phyloP scores from a whole-genome alignment of 345 rosid genomes.

The Murraya paniculata region DNA sequence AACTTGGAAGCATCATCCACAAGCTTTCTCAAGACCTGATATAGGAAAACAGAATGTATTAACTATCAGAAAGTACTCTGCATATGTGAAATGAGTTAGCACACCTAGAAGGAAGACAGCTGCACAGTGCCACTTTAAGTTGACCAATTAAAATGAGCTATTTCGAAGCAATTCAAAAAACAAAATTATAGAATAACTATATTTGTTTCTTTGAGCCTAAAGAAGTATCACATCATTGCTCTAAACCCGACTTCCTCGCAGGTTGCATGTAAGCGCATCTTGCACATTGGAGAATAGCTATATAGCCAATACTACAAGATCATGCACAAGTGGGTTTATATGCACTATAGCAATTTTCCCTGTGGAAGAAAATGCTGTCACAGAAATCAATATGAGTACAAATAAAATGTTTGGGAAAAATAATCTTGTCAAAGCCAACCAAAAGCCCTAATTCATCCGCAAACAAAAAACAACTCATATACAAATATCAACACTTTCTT shows the following conservation, averaged over 20 bases:
- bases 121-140: neutral
- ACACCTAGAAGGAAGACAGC: neutral
- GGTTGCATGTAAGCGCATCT: neutral
- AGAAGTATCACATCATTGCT: neutral
- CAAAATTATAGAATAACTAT: neutral
- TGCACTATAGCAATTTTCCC: neutral
- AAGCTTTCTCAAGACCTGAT: conserved; percentile 89
- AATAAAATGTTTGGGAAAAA: neutral
- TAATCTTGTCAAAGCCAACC: neutral
- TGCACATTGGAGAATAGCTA: neutral
- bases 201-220: neutral
- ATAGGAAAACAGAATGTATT: conserved; percentile 3
- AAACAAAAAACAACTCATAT: too few relatives aligned
- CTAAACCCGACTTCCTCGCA: neutral
- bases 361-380: neutral
- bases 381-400: neutral
- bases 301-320: neutral
- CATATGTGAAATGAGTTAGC: neutral
- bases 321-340: neutral
- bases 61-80: neutral
- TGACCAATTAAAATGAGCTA: neutral
- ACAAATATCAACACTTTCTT: neutral
- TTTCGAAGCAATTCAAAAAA: neutral
- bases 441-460: neutral
- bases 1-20: conserved; percentile 92